These are phyloP conservation scores for Lecanosticta acicola DNA, from an alignment of 2,329 filamentous ascomycete genomes.

Conservation along the genomic window DNA sequence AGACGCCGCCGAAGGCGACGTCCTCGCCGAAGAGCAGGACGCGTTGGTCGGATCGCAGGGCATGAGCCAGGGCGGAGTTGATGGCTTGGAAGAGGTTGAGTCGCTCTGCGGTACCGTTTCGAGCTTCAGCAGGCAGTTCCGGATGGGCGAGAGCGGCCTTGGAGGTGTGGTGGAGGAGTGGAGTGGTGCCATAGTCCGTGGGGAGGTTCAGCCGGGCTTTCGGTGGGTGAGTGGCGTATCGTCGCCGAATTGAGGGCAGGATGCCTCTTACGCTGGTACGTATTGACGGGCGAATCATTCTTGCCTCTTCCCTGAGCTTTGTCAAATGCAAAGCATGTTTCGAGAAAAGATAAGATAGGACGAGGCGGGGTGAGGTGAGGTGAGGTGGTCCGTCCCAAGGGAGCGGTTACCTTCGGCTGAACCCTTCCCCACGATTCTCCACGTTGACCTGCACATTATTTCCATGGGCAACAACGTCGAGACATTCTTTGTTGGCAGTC, in stretches of 20 bases:
- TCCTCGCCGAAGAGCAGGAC: constrained; percentile 94
- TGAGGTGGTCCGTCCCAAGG: too few relatives aligned
- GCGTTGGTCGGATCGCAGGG: constrained; percentile 74
- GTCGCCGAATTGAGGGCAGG: constrained; percentile 1
- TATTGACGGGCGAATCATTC: background rate
- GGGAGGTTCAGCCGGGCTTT: constrained; percentile 70
- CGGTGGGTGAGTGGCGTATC: constrained; percentile 48
- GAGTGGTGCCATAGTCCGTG: constrained; percentile 77
- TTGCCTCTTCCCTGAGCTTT: background rate
- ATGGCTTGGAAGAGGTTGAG: constrained; percentile 93
- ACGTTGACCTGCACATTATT: too few relatives aligned
- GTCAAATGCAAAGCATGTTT: too few relatives aligned
- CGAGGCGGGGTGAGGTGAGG: background rate
- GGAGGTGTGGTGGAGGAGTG: constrained; percentile 74
- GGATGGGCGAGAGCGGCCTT: constrained; percentile 63
- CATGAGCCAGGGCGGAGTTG: constrained; percentile 80
- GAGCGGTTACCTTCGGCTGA: background rate
- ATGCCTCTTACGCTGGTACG: background rate
- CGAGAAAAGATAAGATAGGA: background rate
- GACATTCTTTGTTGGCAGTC: too few relatives aligned
- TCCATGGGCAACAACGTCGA: too few relatives aligned
- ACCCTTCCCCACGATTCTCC: background rate
- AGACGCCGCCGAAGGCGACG: constrained; percentile 94
- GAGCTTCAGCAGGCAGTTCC: constrained; percentile 55
- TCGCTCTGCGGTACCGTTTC: constrained; percentile 59